phyloP scores from a whole-genome alignment of 2,329 filamentous ascomycete species.

The Colletotrichum falcatum region DNA sequence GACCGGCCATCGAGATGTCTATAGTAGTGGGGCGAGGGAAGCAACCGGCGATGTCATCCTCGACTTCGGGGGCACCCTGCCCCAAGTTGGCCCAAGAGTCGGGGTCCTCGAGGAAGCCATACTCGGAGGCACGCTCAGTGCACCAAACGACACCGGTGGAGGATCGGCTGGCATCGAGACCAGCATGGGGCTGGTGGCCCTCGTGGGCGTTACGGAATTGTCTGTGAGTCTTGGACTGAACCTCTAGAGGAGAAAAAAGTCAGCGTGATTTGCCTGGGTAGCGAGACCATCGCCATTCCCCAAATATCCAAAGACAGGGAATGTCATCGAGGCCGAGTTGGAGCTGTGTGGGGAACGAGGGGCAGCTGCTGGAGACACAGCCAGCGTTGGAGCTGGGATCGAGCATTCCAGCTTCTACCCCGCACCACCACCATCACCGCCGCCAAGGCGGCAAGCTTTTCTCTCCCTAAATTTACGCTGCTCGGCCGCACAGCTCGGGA shows the following conservation, averaged over 20 bases:
- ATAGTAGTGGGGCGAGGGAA: conserved; percentile 85
- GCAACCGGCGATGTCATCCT: conserved; percentile 90
- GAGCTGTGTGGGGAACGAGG: conserved; percentile 40
- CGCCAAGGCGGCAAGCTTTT: conserved; percentile 33
- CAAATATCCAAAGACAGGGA: conserved; percentile 33
- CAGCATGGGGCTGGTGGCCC: conserved; percentile 90
- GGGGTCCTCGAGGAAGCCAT: conserved; percentile 87
- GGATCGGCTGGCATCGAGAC: conserved; percentile 86
- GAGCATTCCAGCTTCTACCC: conserved; percentile 37
- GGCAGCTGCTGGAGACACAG: conserved; percentile 29
- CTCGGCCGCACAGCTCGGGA: neutral
- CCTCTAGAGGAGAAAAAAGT: conserved; percentile 66
- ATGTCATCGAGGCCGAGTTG: conserved; percentile 35
- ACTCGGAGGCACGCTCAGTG: conserved; percentile 86
- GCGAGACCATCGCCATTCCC: neutral
- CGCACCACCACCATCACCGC: conserved; percentile 27
- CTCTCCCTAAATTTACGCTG: conserved; percentile 11
- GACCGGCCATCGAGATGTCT: conserved; percentile 79
- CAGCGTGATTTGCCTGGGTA: conserved; percentile 26
- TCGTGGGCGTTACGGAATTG: conserved; percentile 92
- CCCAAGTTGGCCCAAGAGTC: conserved; percentile 92
- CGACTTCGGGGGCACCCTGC: conserved; percentile 93
- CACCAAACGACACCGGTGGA: conserved; percentile 97
- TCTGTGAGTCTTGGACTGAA: conserved; percentile 84
- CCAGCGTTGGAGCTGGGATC: conserved; percentile 19